Conservation (phyloP, 192 early-diverging fungal species). For the Coemansia erecta region DNA sequence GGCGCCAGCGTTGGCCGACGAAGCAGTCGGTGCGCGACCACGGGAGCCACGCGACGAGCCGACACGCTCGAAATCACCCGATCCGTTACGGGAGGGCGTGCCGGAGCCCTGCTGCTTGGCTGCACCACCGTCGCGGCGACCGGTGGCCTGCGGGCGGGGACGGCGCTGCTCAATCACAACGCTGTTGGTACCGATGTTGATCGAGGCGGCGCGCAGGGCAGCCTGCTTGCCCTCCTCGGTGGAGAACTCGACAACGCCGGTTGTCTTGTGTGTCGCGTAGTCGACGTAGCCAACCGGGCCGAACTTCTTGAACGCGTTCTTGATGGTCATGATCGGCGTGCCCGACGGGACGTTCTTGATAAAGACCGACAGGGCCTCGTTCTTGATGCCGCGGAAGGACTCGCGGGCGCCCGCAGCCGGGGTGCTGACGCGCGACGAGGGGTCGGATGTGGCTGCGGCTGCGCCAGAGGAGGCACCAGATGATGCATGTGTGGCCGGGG, state of each 20-base stretch:
- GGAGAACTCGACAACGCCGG: slow-evolving; percentile 71
- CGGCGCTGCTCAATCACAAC: slow-evolving; percentile 47
- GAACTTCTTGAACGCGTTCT: slow-evolving; percentile 57
- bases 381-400: slow-evolving; percentile 18
- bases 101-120: slow-evolving; percentile 23
- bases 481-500: slow-evolving; percentile 33
- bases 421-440: slow-evolving; percentile 35
- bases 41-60: slow-evolving; percentile 42
- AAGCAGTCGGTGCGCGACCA: slow-evolving; percentile 29
- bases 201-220: slow-evolving; percentile 52
- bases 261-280: slow-evolving; percentile 54
- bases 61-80: slow-evolving; percentile 50
- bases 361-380: slow-evolving; percentile 62
- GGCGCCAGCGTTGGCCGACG: slow-evolving; percentile 12
- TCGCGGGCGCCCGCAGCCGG: slow-evolving; percentile 44
- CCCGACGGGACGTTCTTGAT: slow-evolving; percentile 59
- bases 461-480: slow-evolving; percentile 13
- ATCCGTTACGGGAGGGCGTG: slow-evolving; percentile 22
- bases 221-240: slow-evolving; percentile 58
- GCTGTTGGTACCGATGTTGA: slow-evolving; percentile 13
- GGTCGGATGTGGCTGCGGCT: slow-evolving; percentile 19
- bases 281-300: slow-evolving; percentile 64
- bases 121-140: slow-evolving; percentile 25
- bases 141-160: slow-evolving; percentile 25
- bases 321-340: slow-evolving; percentile 53